These are phyloP conservation scores for Sporothrix phasma DNA, from an alignment of 2,329 filamentous ascomycete genomes.

Conservation along the genomic window DNA sequence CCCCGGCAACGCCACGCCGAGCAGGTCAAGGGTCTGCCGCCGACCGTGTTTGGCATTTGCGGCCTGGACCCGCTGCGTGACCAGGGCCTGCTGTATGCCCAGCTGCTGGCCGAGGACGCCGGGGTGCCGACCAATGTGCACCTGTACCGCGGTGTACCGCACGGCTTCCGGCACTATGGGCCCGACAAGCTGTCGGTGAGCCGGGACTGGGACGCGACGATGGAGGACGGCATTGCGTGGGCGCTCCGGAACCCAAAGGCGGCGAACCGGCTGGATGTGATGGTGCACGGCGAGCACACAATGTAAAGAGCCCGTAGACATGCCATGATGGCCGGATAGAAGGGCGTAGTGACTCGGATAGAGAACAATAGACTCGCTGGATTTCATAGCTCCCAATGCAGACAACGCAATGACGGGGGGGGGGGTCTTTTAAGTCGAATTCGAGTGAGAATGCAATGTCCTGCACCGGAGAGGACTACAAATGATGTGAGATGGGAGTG, in stretches of 20 bases:
- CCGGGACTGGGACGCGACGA: constrained; percentile 39
- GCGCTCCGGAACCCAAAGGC: constrained; percentile 43
- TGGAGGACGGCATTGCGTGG: constrained; percentile 28
- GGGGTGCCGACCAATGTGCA: constrained; percentile 25
- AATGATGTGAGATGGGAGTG: no score
- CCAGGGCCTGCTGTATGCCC: constrained; percentile 17
- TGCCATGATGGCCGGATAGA: no score
- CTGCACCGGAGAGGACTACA: no score
- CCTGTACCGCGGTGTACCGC: constrained; percentile 18
- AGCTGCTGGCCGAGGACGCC: constrained; percentile 15
- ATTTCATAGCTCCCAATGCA: no score
- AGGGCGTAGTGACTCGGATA: background rate
- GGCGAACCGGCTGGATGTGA: constrained; percentile 39
- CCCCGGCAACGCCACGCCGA: constrained; percentile 27
- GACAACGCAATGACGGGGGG: no score
- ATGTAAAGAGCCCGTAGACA: no score
- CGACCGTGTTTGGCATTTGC: constrained; percentile 13
- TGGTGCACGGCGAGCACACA: constrained; percentile 9
- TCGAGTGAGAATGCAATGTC: no score
- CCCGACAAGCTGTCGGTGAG: constrained; percentile 27
- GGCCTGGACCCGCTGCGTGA: constrained; percentile 17
- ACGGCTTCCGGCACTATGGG: constrained; percentile 18
- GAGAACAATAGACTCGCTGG: background rate
- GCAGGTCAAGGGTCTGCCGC: constrained; percentile 28
- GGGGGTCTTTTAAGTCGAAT: no score